These are phyloP conservation scores for Oenanthe javanica DNA, from an alignment of 140 eudicot genomes.

Conservation along the genomic window DNA sequence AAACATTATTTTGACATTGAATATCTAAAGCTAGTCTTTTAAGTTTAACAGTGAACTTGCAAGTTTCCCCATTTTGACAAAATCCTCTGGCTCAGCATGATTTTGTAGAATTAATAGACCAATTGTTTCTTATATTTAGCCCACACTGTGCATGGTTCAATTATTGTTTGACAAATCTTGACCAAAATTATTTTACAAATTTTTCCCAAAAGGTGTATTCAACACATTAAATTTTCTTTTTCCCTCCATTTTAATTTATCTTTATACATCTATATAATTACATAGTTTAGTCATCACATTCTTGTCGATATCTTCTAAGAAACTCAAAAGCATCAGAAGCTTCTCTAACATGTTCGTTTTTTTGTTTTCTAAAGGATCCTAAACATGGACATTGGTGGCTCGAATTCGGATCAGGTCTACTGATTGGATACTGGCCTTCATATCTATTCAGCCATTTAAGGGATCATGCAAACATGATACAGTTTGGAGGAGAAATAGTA, in stretches of 20 bases:
- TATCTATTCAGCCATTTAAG: conserved; percentile 35
- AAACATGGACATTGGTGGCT: conserved; percentile 38
- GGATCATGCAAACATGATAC: conserved; percentile 33
- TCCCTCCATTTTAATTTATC: background rate
- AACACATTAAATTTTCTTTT: background rate
- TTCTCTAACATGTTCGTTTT: background rate
- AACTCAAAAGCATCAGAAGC: background rate
- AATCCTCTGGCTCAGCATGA: background rate
- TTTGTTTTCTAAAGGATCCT: conserved; percentile 27
- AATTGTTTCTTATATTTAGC: background rate
- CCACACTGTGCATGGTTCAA: background rate
- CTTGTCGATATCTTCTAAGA: too few relatives aligned
- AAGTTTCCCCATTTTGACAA: background rate
- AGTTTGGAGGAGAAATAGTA: conserved; percentile 54
- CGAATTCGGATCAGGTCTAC: conserved; percentile 20
- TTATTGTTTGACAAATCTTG: background rate
- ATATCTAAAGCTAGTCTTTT: background rate
- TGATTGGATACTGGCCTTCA: conserved; percentile 49
- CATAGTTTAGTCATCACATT: background rate
- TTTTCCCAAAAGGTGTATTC: background rate
- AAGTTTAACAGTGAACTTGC: background rate
- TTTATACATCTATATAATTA: too few relatives aligned
- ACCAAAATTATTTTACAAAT: background rate
- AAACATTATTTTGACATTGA: too few relatives aligned
- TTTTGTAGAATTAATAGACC: conserved; percentile 5